Evolutionary conservation across 352 stramenopile species (phyloP), one percentile per base, ranked within the genome.

Genomic region (Phytophthora sansomeana): DNA sequence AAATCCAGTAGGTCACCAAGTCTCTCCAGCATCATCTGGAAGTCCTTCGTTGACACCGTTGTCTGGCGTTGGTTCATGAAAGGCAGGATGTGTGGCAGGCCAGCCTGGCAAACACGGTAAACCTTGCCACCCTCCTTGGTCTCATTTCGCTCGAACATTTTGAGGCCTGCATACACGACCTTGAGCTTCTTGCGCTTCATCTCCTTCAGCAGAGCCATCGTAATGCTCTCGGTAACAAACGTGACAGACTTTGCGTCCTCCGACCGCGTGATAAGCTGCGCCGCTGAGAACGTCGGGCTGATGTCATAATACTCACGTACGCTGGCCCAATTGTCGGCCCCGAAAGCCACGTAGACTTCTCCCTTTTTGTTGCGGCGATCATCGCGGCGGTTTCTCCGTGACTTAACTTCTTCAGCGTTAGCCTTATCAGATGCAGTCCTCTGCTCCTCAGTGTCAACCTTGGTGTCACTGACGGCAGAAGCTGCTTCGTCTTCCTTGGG

Each of bases 61-160:
- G 79, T 67, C 59, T 90, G 94, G 49, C 89, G 84, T 44, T 81
- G 73, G 60, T 56, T 78, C 78, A 95, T 91, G 71, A 85, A 93
- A 16, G 90, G 89, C 38, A 97, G 76, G n/a, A 96, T 78, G 58
- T 97, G 81, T 17, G 74, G 68, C 21, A 98, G 53, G 29, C 93
- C 92, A 6, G 93, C 84, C 59, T 98, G 92, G 57, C 88, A 97
- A 17, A 98, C 67, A 11, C 94, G 92, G 77, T 96, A 98, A 14
- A 87, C 81, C 46, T 88, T 90, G 11, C 76, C 82, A 44, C 85
- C 78, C 14, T 86, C 75, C 1, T 66, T 63, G 24, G 87, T 80
- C 44, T 93, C 90, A 61, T 92, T 96, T 58, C 90, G 87, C 59
- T 97, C 91, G 58, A 98, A 98, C 63, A 97, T 91, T 72, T 97